These are phyloP conservation scores for Cladobotryum mycophilum DNA, from an alignment of 2,329 filamentous ascomycete genomes.

Conservation along the genomic window DNA sequence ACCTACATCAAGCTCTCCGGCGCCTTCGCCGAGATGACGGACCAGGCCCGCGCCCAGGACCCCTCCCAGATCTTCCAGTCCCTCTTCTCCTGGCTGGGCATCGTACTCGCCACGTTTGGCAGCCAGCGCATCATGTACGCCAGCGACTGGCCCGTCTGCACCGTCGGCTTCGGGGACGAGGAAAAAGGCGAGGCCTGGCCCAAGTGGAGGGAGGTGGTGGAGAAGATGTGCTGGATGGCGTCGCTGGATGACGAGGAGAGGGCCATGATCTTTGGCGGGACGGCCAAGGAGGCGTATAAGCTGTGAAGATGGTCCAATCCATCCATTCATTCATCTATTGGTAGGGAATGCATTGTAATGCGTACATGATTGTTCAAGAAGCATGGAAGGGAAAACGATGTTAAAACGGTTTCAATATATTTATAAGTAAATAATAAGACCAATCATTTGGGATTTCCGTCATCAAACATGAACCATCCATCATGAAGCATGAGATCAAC, in stretches of 20 bases:
- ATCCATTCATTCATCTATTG: neutral
- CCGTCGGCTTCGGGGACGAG: slow-evolving; percentile 36
- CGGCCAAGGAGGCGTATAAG: slow-evolving; percentile 65
- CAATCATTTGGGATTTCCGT: too few species aligned
- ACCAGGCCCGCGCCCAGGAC: slow-evolving; percentile 41
- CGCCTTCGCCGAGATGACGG: slow-evolving; percentile 71
- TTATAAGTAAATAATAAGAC: too few species aligned
- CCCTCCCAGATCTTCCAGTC: slow-evolving; percentile 54
- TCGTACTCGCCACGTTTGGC: slow-evolving; percentile 67
- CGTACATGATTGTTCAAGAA: too few species aligned
- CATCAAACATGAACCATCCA: too few species aligned
- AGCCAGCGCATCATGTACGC: slow-evolving; percentile 76
- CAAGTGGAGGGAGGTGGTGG: slow-evolving; percentile 68
- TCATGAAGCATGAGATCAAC: too few species aligned
- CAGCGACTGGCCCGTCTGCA: slow-evolving; percentile 91
- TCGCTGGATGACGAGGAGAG: slow-evolving; percentile 55
- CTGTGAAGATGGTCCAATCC: slow-evolving; percentile 26
- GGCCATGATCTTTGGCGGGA: slow-evolving; percentile 64
- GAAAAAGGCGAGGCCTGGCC: slow-evolving; percentile 56
- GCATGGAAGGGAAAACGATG: neutral
- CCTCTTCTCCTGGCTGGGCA: slow-evolving; percentile 64
- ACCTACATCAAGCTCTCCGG: slow-evolving; percentile 94
- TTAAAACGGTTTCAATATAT: too few species aligned
- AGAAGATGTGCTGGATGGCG: slow-evolving; percentile 58
- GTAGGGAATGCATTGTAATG: too few species aligned